A percentile compares a stretch with the other conserved stretches of the same genome.
phyloP scores from a whole-genome alignment of 139 green algal species.

The Auxenochlorella pyrenoidosa region DNA sequence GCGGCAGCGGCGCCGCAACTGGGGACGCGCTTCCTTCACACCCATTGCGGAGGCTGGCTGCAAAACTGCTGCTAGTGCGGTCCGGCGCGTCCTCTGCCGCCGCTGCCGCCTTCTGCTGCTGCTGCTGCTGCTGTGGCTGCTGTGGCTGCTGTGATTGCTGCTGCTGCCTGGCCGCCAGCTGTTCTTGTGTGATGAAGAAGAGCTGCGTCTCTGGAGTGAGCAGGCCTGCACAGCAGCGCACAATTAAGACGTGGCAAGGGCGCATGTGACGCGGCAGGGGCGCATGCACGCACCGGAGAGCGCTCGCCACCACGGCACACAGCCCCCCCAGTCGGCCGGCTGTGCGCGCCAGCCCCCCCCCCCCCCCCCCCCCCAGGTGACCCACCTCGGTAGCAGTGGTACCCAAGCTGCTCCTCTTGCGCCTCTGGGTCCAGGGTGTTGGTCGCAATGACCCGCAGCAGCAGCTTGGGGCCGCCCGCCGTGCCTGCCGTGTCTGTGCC shows the following conservation, averaged over 20 bases:
- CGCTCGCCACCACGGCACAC: too few species aligned
- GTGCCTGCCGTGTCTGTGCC: background rate
- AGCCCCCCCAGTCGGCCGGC: too few species aligned
- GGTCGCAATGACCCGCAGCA: conserved; percentile 49
- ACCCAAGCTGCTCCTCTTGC: conserved; percentile 51
- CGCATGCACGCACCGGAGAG: too few species aligned
- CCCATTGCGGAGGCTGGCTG: too few species aligned
- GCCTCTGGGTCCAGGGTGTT: conserved; percentile 59
- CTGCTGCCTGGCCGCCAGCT: background rate
- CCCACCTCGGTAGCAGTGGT: conserved; percentile 76
- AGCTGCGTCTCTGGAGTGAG: conserved; percentile 57
- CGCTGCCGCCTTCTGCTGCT: background rate
- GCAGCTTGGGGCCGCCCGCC: conserved; percentile 19
- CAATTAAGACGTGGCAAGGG: too few species aligned
- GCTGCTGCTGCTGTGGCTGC: background rate
- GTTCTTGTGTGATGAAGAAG: conserved; percentile 10
- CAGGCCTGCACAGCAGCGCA: conserved; percentile 11
- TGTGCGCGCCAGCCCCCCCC: background rate
- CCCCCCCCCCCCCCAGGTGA: background rate
- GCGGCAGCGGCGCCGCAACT: background rate
- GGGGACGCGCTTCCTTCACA: background rate
- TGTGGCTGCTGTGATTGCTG: background rate
- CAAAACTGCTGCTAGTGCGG: background rate
- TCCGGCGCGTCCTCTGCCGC: background rate
- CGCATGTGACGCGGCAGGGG: too few species aligned